Evolutionary conservation across 148 eudicot species (phyloP).

Genomic region (Amaranthus cruentus): DNA sequence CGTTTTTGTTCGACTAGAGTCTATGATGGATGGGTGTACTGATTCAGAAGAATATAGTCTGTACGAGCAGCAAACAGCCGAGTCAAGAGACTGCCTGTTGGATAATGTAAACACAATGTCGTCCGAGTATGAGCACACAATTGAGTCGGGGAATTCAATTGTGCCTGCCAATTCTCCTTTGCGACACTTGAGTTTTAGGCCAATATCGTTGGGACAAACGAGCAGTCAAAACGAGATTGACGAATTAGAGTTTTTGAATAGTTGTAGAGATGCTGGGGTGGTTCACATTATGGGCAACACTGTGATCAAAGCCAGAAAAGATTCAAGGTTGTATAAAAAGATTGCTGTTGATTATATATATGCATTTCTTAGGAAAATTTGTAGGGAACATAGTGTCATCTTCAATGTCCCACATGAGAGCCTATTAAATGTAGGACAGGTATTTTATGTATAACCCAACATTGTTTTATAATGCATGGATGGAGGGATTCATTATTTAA

Average conservation of each 20-base stretch:
- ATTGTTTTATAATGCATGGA: too few species aligned
- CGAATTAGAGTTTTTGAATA: conserved; percentile 67
- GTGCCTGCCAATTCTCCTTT: conserved; percentile 47
- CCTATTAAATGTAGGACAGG: conserved; percentile 85
- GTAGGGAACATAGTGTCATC: conserved; percentile 95
- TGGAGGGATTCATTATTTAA: too few species aligned
- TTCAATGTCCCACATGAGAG: conserved; percentile 95
- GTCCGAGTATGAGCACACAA: conserved; percentile 30
- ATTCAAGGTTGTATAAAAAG: conserved; percentile 56
- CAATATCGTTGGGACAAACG: conserved; percentile 47
- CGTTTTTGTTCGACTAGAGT: conserved; percentile 74
- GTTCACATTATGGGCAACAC: conserved; percentile 96
- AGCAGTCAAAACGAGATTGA: conserved; percentile 59
- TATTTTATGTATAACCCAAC: conserved; percentile 63
- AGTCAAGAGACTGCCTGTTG: conserved; percentile 38
- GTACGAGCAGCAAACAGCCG: conserved; percentile 62
- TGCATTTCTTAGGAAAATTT: conserved; percentile 93
- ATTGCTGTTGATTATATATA: conserved; percentile 81
- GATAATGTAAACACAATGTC: conserved; percentile 21
- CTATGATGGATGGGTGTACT: conserved; percentile 96
- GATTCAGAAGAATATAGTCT: conserved; percentile 90
- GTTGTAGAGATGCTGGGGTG: conserved; percentile 86
- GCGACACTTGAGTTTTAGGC: conserved; percentile 18
- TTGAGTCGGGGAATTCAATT: conserved; percentile 67
- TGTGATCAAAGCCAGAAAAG: conserved; percentile 64